Conservation (phyloP, 2,329 filamentous ascomycete species). For the Microcera coccophila region DNA sequence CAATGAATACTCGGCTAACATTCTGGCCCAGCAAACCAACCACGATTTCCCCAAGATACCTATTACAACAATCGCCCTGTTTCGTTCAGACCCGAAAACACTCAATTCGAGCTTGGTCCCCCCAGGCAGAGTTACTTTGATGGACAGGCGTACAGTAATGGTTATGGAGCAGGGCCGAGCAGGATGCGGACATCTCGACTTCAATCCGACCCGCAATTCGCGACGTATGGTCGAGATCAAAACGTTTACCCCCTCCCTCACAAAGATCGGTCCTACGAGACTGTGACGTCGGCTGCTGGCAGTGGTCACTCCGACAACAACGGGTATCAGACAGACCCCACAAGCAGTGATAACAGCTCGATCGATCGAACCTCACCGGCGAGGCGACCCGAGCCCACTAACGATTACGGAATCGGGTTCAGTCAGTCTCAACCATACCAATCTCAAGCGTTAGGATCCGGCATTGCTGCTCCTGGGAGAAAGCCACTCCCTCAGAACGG, state of each 20-base stretch:
- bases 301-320: slow-evolving; percentile 72
- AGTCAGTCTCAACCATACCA: slow-evolving; percentile 42
- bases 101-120: slow-evolving; percentile 37
- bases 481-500: slow-evolving; percentile 25
- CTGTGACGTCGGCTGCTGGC: slow-evolving; percentile 71
- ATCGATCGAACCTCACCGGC: slow-evolving; percentile 67
- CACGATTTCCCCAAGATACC: slow-evolving; percentile 49
- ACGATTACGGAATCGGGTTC: slow-evolving; percentile 63
- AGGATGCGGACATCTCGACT: slow-evolving; percentile 38
- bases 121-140: slow-evolving; percentile 44
- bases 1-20: neutral
- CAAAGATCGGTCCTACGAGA: slow-evolving; percentile 82
- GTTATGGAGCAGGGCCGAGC: slow-evolving; percentile 25
- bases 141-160: slow-evolving; percentile 35
- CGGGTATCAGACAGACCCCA: slow-evolving; percentile 78
- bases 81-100: slow-evolving; percentile 39
- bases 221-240: slow-evolving; percentile 37
- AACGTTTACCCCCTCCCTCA: slow-evolving; percentile 52
- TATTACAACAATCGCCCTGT: slow-evolving; percentile 47
- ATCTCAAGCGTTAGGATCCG: slow-evolving; percentile 37
- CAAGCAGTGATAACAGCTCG: slow-evolving; percentile 88
- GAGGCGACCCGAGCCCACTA: slow-evolving; percentile 51
- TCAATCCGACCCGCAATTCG: slow-evolving; percentile 45
- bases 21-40: slow-evolving; percentile 27
- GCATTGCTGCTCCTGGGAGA: slow-evolving; percentile 22